phyloP scores from a whole-genome alignment of 805 yeast genomes.

The Yarrowia porcina region DNA sequence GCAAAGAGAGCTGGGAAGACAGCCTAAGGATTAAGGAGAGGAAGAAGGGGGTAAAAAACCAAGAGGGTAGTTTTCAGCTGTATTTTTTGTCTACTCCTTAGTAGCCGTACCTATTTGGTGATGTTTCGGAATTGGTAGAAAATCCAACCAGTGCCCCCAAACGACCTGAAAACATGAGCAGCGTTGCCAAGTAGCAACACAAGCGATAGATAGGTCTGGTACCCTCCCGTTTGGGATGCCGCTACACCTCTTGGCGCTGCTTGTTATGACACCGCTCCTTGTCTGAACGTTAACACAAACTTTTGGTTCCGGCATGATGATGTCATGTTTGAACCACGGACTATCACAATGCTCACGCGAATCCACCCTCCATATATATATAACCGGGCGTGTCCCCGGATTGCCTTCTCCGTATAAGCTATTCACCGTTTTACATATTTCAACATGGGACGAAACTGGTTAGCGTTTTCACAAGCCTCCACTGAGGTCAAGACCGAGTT shows the following conservation, averaged over 20 bases:
- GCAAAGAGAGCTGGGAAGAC: conserved; percentile 1
- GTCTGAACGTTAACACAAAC: neutral
- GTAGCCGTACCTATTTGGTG: neutral
- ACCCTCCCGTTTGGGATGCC: conserved; percentile 9
- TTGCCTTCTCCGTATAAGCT: neutral
- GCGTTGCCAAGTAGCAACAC: conserved; percentile 13
- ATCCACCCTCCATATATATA: neutral
- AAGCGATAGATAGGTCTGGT: neutral
- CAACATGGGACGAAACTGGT: conserved; percentile 16
- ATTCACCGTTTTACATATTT: neutral
- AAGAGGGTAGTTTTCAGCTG: neutral
- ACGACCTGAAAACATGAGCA: neutral
- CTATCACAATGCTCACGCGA: conserved; percentile 7
- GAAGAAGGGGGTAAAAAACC: neutral
- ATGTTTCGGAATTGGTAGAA: too few relatives aligned
- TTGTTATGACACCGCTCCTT: conserved; percentile 13
- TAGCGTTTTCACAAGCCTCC: conserved; percentile 10
- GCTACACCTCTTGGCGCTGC: conserved; percentile 16
- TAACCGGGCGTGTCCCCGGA: neutral
- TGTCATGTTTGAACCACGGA: neutral
- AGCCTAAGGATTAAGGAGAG: neutral
- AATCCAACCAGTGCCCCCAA: too few relatives aligned
- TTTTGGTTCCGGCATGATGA: neutral
- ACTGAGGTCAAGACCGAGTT: conserved; percentile 25
- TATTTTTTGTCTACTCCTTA: neutral